A percentile compares a stretch with the other conserved stretches of the same genome.
Conservation (phyloP, 768 basidiomycete species). For the Lanmaoa rubissima region DNA sequence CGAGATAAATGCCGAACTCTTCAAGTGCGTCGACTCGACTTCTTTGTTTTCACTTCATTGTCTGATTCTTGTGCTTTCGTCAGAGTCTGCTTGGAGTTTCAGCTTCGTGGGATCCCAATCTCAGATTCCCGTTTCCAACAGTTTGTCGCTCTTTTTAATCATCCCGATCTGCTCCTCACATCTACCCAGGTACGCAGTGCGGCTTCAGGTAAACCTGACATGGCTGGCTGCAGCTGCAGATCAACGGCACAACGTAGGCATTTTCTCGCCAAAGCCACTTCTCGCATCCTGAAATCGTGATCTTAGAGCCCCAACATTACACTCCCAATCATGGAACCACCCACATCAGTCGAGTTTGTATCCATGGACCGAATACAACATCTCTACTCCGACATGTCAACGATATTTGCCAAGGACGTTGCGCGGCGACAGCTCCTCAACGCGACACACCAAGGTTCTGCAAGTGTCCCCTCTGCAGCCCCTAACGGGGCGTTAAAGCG, state of each 20-base stretch:
- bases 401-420: slow-evolving; percentile 62
- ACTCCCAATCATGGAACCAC: slow-evolving; percentile 58
- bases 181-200: slow-evolving; percentile 48
- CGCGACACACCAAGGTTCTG: slow-evolving; percentile 26
- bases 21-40: slow-evolving; percentile 49
- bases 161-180: slow-evolving; percentile 12
- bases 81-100: slow-evolving; percentile 64
- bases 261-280: slow-evolving; percentile 1
- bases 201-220: slow-evolving; percentile 68
- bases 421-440: slow-evolving; percentile 41
- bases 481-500: slow-evolving; percentile 52
- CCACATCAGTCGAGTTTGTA: slow-evolving; percentile 48
- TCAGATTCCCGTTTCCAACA: slow-evolving; percentile 53
- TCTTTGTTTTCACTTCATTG: not conserved
- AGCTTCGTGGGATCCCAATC: slow-evolving; percentile 46
- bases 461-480: slow-evolving; percentile 15
- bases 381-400: slow-evolving; percentile 60
- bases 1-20: slow-evolving; percentile 65
- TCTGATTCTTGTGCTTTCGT: slow-evolving; percentile 1
- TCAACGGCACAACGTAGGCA: slow-evolving; percentile 48
- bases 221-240: slow-evolving; percentile 74
- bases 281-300: slow-evolving; percentile 2
- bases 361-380: slow-evolving; percentile 61
- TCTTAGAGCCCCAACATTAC: slow-evolving; percentile 35
- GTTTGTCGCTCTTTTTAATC: slow-evolving; percentile 40